These are phyloP conservation scores for Dionaea muscipula DNA, from an alignment of 179 eudicot genomes.

Conservation along the genomic window DNA sequence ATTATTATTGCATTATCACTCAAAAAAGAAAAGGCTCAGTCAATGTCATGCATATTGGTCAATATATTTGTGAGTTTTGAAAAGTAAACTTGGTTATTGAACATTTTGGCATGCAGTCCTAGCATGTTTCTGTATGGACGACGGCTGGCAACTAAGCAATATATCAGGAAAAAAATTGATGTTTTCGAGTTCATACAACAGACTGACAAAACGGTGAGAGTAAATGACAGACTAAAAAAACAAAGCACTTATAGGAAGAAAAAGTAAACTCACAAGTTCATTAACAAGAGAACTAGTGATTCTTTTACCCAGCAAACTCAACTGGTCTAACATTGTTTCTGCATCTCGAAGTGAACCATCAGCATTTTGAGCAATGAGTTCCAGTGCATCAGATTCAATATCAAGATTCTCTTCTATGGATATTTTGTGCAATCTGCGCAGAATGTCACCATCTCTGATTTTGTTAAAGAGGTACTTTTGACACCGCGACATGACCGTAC, in stretches of 20 bases:
- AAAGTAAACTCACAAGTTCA: conserved; percentile 65
- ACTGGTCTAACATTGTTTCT: conserved; percentile 91
- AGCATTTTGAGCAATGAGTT: conserved; percentile 81
- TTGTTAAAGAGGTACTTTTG: conserved; percentile 78
- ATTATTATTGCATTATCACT: no score
- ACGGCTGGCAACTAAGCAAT: no score
- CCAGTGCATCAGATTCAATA: conserved; percentile 70
- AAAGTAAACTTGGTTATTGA: no score
- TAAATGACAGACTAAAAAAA: not conserved
- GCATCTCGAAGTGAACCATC: conserved; percentile 98
- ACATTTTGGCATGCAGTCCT: no score
- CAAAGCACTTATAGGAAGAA: not conserved
- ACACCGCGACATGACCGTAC: conserved; percentile 64
- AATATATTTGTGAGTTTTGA: no score
- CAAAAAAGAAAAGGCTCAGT: no score
- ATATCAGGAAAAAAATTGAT: no score
- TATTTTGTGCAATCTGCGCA: conserved; percentile 51
- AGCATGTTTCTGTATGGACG: no score
- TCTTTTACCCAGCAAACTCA: conserved; percentile 83
- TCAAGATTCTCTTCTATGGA: conserved; percentile 60
- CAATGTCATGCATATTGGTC: no score
- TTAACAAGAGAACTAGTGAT: conserved; percentile 81
- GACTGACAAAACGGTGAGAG: not conserved
- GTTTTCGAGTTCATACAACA: no score
- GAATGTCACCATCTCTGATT: conserved; percentile 68